Evolutionary conservation across 2,329 filamentous ascomycete genomes (phyloP).

Genomic region (Fusarium buharicum): DNA sequence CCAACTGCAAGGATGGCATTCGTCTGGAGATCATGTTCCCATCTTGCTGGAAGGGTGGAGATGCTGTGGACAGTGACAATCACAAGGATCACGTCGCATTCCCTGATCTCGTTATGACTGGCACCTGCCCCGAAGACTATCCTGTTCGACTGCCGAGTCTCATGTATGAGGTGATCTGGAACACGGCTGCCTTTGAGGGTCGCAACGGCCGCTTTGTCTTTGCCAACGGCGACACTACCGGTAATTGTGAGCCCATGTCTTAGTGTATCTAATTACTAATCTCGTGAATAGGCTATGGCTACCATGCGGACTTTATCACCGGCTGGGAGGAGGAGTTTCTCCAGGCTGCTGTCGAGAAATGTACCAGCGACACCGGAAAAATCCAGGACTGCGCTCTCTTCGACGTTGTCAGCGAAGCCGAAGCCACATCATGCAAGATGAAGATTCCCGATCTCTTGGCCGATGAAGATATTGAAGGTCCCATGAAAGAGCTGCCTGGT

Average conservation of each 20-base stretch:
- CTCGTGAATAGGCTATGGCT: conserved; percentile 79
- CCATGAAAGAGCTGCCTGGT: conserved; percentile 72
- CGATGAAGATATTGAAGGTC: conserved; percentile 68
- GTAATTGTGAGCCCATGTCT: conserved; percentile 53
- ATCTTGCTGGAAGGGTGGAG: conserved; percentile 85
- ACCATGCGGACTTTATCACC: conserved; percentile 83
- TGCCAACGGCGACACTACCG: conserved; percentile 80
- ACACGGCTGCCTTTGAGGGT: conserved; percentile 72
- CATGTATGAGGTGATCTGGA: conserved; percentile 88
- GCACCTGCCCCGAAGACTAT: conserved; percentile 77
- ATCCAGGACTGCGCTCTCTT: conserved; percentile 83
- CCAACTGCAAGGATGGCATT: conserved; percentile 82
- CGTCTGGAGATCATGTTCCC: conserved; percentile 89
- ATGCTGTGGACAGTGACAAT: conserved; percentile 65
- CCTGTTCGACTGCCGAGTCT: conserved; percentile 76
- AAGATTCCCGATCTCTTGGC: conserved; percentile 64
- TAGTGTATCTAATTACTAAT: conserved; percentile 71
- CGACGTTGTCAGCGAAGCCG: conserved; percentile 70
- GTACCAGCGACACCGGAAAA: conserved; percentile 75
- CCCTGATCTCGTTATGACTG: conserved; percentile 79
- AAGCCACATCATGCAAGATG: conserved; percentile 70
- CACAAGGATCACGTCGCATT: conserved; percentile 79
- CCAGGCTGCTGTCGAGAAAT: conserved; percentile 76
- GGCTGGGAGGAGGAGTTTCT: conserved; percentile 79
- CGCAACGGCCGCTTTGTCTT: conserved; percentile 76